Percentiles rank a stretch among this genome's conserved stretches.
phyloP scores from a whole-genome alignment of 2,329 filamentous ascomycete genomes.

The Botrytis squamosa region DNA sequence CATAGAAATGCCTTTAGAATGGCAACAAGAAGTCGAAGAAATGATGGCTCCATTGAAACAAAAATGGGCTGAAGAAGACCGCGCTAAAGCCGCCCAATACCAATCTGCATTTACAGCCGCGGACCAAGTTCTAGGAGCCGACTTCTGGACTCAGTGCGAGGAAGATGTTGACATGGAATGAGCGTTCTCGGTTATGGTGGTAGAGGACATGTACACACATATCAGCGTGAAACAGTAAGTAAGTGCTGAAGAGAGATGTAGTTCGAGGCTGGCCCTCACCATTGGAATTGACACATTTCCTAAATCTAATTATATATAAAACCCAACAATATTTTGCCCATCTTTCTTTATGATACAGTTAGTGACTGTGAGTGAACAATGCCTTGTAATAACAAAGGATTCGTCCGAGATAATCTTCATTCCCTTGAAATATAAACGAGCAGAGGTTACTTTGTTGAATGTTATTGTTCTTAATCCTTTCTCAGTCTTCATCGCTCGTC shows the following conservation, averaged over 20 bases:
- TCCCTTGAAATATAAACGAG: too few relatives aligned
- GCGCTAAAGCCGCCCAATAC: neutral
- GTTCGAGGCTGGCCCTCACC: neutral
- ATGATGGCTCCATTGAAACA: neutral
- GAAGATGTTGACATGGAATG: neutral
- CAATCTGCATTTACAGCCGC: neutral
- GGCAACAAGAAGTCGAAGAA: neutral
- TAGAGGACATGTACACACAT: neutral
- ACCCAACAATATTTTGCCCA: neutral
- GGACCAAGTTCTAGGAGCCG: neutral
- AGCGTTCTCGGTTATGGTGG: neutral
- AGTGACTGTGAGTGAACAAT: neutral
- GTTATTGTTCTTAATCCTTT: too few relatives aligned
- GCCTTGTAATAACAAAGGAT: neutral
- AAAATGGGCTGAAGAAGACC: neutral
- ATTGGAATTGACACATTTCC: neutral
- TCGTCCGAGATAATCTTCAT: neutral
- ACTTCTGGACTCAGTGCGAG: neutral
- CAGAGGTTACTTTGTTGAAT: neutral
- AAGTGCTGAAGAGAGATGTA: neutral
- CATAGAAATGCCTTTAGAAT: neutral
- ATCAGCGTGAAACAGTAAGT: neutral
- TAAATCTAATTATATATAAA: neutral
- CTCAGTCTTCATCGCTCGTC: neutral
- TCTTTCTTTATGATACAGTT: neutral